A percentile compares a stretch with the other conserved stretches of the same genome.
Evolutionary conservation across 176 grass and related monocot species (phyloP).

Genomic region (Bonia amplexicaulis): DNA sequence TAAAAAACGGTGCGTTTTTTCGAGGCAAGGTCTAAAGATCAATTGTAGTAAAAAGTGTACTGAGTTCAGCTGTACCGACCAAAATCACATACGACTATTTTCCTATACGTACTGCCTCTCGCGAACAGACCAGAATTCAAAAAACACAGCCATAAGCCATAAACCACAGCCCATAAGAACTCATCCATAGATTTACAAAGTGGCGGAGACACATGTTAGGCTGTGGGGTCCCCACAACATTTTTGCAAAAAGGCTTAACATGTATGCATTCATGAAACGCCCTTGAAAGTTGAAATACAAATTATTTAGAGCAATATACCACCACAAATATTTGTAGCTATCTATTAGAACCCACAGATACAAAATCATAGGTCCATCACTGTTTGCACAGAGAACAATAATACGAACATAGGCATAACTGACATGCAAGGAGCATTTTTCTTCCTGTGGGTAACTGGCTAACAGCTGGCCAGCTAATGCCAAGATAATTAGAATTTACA

Average conservation of each 20-base stretch:
- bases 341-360: not conserved
- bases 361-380: not conserved
- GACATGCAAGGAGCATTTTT: not conserved
- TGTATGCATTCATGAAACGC: not conserved
- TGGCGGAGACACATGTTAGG: not conserved
- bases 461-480: not conserved
- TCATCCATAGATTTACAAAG: not conserved
- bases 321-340: not conserved
- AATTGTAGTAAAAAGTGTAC: too few species aligned
- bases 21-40: not conserved
- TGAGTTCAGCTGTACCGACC: too few species aligned
- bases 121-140: too few species aligned
- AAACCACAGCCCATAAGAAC: too few species aligned
- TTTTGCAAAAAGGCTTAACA: not conserved
- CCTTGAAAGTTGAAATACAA: not conserved
- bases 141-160: not conserved
- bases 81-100: too few species aligned
- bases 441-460: constrained; percentile 1
- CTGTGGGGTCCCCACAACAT: not conserved
- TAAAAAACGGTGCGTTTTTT: too few species aligned
- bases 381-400: constrained; percentile 1
- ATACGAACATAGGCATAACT: not conserved
- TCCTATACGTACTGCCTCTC: too few species aligned
- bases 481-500: not conserved
- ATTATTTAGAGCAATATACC: not conserved